Evolutionary conservation across 2,329 filamentous ascomycete species (phyloP).

Genomic region (Dendryphion nanum): DNA sequence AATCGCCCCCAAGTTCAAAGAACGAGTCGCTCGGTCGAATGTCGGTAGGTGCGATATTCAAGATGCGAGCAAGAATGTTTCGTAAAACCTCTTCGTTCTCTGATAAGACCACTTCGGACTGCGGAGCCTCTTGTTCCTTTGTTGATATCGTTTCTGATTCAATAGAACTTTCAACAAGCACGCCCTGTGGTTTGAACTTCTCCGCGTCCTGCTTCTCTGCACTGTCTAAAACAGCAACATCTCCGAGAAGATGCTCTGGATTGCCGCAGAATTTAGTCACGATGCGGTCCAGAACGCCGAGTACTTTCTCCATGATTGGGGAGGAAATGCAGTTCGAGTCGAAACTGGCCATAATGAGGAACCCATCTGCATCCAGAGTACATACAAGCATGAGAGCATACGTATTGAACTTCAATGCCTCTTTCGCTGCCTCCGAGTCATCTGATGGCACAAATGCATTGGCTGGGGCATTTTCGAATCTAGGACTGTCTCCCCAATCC

Average conservation of each 20-base stretch:
- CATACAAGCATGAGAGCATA: conserved; percentile 67
- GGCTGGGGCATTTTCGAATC: conserved; percentile 39
- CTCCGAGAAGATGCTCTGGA: conserved; percentile 29
- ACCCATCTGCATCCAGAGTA: conserved; percentile 55
- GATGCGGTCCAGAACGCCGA: conserved; percentile 54
- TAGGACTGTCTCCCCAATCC: conserved; percentile 11
- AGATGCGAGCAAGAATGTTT: conserved; percentile 22
- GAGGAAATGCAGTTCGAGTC: conserved; percentile 59
- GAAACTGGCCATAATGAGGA: conserved; percentile 63
- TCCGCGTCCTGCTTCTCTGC: conserved; percentile 29
- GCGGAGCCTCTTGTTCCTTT: neutral
- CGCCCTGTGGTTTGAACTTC: conserved; percentile 20
- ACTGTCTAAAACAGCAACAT: conserved; percentile 25
- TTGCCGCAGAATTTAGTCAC: conserved; percentile 50
- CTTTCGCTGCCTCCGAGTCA: conserved; percentile 57
- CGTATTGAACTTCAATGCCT: conserved; percentile 57
- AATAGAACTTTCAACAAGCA: conserved; percentile 20
- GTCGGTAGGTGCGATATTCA: conserved; percentile 24
- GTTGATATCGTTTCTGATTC: conserved; percentile 9
- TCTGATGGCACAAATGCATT: conserved; percentile 56
- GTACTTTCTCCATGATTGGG: conserved; percentile 53
- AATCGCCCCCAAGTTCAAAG: conserved; percentile 48
- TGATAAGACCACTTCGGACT: neutral
- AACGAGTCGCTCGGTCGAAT: conserved; percentile 45
- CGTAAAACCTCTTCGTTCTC: conserved; percentile 9